phyloP scores from a whole-genome alignment of 768 basidiomycete species.

The Thelephora ganbajun region DNA sequence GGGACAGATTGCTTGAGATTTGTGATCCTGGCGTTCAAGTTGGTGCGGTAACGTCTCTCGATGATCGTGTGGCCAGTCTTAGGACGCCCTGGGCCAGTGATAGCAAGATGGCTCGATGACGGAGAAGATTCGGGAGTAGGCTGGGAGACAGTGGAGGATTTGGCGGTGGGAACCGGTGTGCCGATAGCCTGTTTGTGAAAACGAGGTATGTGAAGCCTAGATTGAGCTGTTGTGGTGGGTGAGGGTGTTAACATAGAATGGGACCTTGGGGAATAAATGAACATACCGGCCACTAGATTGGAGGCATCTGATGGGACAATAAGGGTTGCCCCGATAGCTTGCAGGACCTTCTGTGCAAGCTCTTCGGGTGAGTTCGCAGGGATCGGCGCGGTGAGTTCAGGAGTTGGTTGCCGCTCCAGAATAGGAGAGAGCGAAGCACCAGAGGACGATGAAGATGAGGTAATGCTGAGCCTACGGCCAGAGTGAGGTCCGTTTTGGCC shows the following conservation, averaged over 20 bases:
- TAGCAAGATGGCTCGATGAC: slow-evolving; percentile 25
- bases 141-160: slow-evolving; percentile 5
- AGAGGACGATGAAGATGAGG: slow-evolving; percentile 39
- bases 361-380: slow-evolving; percentile 19
- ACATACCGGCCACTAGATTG: neutral
- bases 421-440: slow-evolving; percentile 39
- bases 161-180: slow-evolving; percentile 10
- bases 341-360: slow-evolving; percentile 23
- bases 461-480: slow-evolving; percentile 34
- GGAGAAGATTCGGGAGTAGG: slow-evolving; percentile 16
- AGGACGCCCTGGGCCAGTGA: slow-evolving; percentile 28
- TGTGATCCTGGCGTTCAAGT: slow-evolving; percentile 77
- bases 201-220: slow-evolving; percentile 37
- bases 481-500: slow-evolving; percentile 6
- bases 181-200: slow-evolving; percentile 31
- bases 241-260: neutral
- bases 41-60: slow-evolving; percentile 79
- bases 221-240: slow-evolving; percentile 9
- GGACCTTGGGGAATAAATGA: neutral
- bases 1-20: slow-evolving; percentile 71
- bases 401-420: slow-evolving; percentile 18
- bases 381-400: slow-evolving; percentile 18
- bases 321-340: slow-evolving; percentile 23
- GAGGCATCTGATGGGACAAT: slow-evolving; percentile 15
- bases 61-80: slow-evolving; percentile 88